Evolutionary conservation across 176 grass and related monocot species (phyloP), one percentile per base, ranked within the genome.

Genomic region (Tillandsia fasciculata): DNA sequence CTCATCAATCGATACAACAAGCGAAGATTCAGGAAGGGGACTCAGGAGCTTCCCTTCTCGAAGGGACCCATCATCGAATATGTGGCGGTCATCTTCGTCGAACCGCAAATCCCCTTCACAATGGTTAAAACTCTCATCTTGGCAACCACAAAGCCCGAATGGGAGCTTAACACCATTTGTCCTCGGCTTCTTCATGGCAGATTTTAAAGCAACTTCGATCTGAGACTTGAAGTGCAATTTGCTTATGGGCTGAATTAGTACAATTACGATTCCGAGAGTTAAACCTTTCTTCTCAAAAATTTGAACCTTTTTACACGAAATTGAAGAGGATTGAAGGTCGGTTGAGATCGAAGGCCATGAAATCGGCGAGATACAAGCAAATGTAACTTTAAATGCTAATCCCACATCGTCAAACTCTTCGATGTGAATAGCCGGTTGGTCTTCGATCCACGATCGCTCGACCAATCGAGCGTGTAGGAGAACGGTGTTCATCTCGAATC

Each of bases 251-350:
- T 84, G 90, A 74, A 99, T 84, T 59, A 93, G 51, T 65, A 99
- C 83, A 63, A 73, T 84, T 58, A 99, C 94, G n/a, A 84, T 90
- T 48, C 94, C 94, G 57, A 99, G 83, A 22, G 94, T 93, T 70
- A 99, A 58, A 24, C 94, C 94, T 72, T 86, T 99, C 83, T 99
- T 99, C 86, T 99, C 90, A 52, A 99, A 99, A 29, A 99, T 88
- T 71, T 99, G 94, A 73, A 99, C 90, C 84, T 90, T 99, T 65
- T 93, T 99, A 84, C 94, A 93, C 58, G 83, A 88, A 76, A 99
- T 78, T 20, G 73, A 78, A 20, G 87, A 83, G 69, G 74, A 87
- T 52, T 93, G 89, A 12, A 99, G 77, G 63, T 87, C 84, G 29
- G 77, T 75, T 10, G 94, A 90, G 84, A 99, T 88, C 33, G 87